phyloP scores from a whole-genome alignment of 2,329 filamentous ascomycete species.

The Cryphonectria nitschkei region DNA sequence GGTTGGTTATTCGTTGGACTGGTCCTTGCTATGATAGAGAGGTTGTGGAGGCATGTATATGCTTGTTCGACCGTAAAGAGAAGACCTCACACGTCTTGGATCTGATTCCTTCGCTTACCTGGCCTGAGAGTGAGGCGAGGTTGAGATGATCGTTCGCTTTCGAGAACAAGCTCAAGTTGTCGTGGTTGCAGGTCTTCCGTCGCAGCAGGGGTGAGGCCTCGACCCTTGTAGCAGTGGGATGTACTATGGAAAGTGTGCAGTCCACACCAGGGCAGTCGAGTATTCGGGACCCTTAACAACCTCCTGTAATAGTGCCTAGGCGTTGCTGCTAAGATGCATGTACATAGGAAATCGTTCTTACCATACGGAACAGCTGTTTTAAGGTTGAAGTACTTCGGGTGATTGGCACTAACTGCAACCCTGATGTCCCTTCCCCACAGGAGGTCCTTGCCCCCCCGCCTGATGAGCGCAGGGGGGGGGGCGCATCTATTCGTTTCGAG shows the following conservation, averaged over 20 bases:
- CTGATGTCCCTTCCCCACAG: constrained; percentile 1
- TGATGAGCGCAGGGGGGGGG: neutral
- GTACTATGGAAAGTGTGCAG: neutral
- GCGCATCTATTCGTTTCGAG: neutral
- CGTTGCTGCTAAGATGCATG: no score
- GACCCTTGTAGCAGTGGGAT: neutral
- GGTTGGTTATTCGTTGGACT: neutral
- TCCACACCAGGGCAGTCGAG: neutral
- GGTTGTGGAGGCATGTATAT: neutral
- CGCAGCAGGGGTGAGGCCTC: neutral
- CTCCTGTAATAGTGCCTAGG: no score
- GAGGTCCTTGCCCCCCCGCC: neutral
- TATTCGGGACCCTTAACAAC: neutral
- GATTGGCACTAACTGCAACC: neutral
- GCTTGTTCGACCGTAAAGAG: neutral
- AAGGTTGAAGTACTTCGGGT: neutral
- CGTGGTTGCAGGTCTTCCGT: neutral
- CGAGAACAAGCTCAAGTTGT: neutral
- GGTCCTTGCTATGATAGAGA: neutral
- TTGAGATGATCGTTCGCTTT: neutral
- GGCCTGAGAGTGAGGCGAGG: neutral
- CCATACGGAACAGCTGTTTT: neutral
- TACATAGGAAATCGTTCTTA: neutral
- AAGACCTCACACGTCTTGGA: neutral
- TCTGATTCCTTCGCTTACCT: neutral